Evolutionary conservation across 2,329 filamentous ascomycete genomes (phyloP), one percentile per base, ranked within the genome.

Genomic region (Cytospora mali): DNA sequence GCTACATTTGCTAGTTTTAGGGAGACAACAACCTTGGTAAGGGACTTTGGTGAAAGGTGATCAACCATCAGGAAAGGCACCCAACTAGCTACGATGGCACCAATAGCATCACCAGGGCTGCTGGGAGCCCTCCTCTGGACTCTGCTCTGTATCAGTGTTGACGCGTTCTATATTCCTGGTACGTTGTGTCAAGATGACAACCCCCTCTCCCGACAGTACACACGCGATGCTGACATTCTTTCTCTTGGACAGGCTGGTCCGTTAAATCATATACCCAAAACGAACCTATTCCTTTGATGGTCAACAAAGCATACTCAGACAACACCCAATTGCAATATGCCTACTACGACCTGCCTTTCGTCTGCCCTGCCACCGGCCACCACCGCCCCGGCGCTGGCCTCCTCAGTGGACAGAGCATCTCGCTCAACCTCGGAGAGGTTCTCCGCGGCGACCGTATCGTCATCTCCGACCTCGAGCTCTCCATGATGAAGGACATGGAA

Each of bases 251-350:
- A 82, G 92, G 92, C 68, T 95, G 90, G 82, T 96, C 92, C 6
- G 87, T 93, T 71, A 90, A 88, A 72, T 92, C 86, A 71, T 96
- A 96, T 74, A 83, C 82, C 68, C 85, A 93, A 67, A 84, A 86
- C 73, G 90, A 96, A 69, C 81, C 86, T 13, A 89, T 96, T 46
- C 92, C 92, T 1, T 81, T 97, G n/a, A 87, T 94, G 61, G 90
- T 95, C 67, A 96, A 96, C 79, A 96, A 96, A 75, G 88, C 93
- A 70, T 96, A 93, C 76, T 96, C 92, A 61, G 92, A 96, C 76
- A 88, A 91, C 70, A 95, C 91, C 9, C 89, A 95, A 74, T 80
- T 96, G n/a, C 92, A 96, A 75, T 96, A 93, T 84, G 92, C 92
- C 68, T 96, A 94, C 79, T 91, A 89, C 74, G 90, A 95, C 69